Conservation (phyloP, 305 asterid species). For the Petunia hybrid region DNA sequence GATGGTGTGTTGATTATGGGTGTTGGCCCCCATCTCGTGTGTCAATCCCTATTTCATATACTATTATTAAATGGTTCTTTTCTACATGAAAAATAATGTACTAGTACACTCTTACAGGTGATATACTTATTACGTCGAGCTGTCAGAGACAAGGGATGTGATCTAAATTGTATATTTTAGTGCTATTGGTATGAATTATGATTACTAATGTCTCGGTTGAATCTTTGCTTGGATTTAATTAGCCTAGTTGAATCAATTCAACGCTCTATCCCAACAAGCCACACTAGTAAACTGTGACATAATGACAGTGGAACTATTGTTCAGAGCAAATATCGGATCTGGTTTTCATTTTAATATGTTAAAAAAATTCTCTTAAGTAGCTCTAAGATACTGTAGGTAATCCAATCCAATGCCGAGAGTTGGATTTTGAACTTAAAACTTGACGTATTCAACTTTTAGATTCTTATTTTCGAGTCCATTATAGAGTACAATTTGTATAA, state of each 20-base stretch:
- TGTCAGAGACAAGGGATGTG: neutral
- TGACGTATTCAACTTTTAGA: no score
- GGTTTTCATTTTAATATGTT: neutral
- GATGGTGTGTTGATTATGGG: no score
- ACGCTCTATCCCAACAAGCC: neutral
- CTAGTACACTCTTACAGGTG: no score
- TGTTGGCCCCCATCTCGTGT: no score
- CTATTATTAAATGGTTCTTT: no score
- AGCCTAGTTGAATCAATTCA: conserved; percentile 21
- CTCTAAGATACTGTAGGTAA: neutral
- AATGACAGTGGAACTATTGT: conserved; percentile 15
- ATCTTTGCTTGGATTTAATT: neutral
- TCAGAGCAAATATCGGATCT: conserved; percentile 39
- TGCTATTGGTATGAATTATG: no score
- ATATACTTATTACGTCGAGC: neutral
- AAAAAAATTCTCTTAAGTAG: neutral
- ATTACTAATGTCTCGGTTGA: neutral
- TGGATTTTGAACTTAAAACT: no score
- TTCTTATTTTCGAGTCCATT: no score
- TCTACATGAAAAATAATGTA: no score
- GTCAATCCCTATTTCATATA: no score
- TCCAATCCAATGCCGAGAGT: no score
- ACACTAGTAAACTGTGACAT: conserved; percentile 34
- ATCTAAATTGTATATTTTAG: neutral
- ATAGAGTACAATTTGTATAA: no score